phyloP scores from a whole-genome alignment of 2,329 filamentous ascomycete genomes.

The Cercospora citrullina region DNA sequence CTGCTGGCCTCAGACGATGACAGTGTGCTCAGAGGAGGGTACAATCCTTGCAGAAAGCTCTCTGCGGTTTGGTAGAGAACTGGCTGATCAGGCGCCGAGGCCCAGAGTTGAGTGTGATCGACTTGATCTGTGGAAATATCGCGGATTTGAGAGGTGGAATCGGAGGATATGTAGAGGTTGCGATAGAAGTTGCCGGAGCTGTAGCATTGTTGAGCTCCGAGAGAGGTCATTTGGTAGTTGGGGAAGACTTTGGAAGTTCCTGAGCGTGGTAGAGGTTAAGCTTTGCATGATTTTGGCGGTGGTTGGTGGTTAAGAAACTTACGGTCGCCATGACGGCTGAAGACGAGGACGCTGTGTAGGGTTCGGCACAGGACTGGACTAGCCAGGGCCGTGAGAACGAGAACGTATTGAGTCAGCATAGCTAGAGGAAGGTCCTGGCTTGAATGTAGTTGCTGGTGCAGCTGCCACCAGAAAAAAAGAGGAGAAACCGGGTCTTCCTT shows the following conservation, averaged over 20 bases:
- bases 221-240: constrained; percentile 18
- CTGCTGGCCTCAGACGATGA: not conserved
- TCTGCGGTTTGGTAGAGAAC: constrained; percentile 16
- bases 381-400: not conserved
- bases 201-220: constrained; percentile 17
- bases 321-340: constrained; percentile 19
- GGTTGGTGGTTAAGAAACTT: not conserved
- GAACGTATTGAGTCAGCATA: not conserved
- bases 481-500: not conserved
- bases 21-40: constrained; percentile 6
- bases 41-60: constrained; percentile 15
- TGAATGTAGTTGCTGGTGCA: not conserved
- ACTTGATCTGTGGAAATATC: constrained; percentile 1
- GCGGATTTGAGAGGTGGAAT: not conserved
- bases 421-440: not conserved
- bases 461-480: not conserved
- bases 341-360: constrained; percentile 14
- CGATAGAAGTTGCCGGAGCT: constrained; percentile 17
- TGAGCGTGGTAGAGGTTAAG: not conserved
- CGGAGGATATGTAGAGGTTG: constrained; percentile 6
- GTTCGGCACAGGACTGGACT: constrained; percentile 4
- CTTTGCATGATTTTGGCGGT: too few species aligned
- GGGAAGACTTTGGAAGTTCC: constrained; percentile 18
- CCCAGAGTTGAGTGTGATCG: constrained; percentile 12
- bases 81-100: constrained; percentile 15